These are phyloP conservation scores for Leccinum uliginosum DNA, from an alignment of 768 basidiomycete species.

Conservation along the genomic window DNA sequence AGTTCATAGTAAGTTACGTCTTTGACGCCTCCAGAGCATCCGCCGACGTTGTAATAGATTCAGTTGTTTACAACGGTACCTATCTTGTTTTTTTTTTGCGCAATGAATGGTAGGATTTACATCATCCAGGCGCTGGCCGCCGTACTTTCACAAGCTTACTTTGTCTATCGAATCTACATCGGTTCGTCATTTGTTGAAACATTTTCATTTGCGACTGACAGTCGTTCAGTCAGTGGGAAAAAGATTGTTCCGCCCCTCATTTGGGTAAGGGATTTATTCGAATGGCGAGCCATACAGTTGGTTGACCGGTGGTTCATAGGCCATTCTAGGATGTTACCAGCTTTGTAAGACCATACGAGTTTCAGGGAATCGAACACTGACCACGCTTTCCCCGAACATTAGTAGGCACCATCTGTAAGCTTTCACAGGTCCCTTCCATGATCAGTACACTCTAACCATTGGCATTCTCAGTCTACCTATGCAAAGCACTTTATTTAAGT, in stretches of 20 bases:
- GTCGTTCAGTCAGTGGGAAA: constrained; percentile 3
- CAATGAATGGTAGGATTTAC: not conserved
- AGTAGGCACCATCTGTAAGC: constrained; percentile 5
- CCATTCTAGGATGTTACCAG: constrained; percentile 1
- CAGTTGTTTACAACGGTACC: constrained; percentile 5
- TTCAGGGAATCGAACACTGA: not conserved
- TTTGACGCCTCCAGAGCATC: not conserved
- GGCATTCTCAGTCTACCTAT: constrained; percentile 2
- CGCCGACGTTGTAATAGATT: not conserved
- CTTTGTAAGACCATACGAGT: constrained; percentile 1
- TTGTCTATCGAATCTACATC: constrained; percentile 9
- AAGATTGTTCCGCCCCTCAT: not conserved
- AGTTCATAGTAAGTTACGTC: constrained; percentile 5
- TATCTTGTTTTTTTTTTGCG: not conserved
- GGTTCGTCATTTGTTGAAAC: not conserved
- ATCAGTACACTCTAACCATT: not conserved
- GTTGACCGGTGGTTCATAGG: not conserved
- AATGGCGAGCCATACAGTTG: not conserved
- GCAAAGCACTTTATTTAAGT: not conserved
- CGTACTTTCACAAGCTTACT: constrained; percentile 7
- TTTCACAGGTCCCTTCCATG: not conserved
- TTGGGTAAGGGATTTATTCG: constrained; percentile 7
- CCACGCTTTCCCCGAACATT: not conserved
- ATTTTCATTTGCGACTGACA: not conserved
- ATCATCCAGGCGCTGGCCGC: constrained; percentile 1